phyloP scores from a whole-genome alignment of 169 alveolate species.

The Eimeria acervulina region DNA sequence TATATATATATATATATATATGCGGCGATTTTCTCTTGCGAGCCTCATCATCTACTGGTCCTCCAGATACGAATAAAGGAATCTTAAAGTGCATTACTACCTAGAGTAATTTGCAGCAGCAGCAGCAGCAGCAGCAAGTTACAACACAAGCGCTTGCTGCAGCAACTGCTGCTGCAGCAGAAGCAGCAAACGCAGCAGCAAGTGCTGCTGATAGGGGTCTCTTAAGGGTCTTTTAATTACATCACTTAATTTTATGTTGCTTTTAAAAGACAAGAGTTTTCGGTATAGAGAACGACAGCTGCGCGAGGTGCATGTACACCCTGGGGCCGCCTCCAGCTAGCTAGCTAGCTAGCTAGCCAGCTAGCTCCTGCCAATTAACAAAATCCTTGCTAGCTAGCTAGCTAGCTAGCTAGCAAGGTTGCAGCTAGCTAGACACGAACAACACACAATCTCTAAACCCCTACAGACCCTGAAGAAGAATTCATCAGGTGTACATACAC shows the following conservation, averaged over 20 bases:
- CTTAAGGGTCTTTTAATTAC: too few relatives aligned
- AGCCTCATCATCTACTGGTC: too few relatives aligned
- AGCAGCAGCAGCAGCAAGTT: neutral
- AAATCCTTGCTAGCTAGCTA: neutral
- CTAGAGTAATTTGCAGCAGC: constrained; percentile 10
- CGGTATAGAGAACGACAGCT: neutral
- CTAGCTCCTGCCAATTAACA: too few relatives aligned
- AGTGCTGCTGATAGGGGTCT: neutral
- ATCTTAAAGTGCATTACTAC: too few relatives aligned
- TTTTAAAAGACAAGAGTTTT: neutral
- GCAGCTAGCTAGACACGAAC: too few relatives aligned
- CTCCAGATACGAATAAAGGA: too few relatives aligned
- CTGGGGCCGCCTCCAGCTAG: neutral
- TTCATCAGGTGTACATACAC: neutral
- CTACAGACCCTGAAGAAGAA: too few relatives aligned
- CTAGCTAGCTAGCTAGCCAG: neutral
- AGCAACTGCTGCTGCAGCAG: neutral
- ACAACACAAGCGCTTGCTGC: neutral
- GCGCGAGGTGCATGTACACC: constrained; percentile 26
- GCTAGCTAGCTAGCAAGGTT: neutral
- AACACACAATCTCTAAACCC: too few relatives aligned
- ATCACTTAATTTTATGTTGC: neutral
- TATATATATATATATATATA: too few relatives aligned
- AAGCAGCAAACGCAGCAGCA: neutral
- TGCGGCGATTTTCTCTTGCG: too few relatives aligned